Percentiles rank a stretch among this genome's conserved stretches.
Conservation (phyloP, 306 rosid genomes). For the Clitoria ternatea region DNA sequence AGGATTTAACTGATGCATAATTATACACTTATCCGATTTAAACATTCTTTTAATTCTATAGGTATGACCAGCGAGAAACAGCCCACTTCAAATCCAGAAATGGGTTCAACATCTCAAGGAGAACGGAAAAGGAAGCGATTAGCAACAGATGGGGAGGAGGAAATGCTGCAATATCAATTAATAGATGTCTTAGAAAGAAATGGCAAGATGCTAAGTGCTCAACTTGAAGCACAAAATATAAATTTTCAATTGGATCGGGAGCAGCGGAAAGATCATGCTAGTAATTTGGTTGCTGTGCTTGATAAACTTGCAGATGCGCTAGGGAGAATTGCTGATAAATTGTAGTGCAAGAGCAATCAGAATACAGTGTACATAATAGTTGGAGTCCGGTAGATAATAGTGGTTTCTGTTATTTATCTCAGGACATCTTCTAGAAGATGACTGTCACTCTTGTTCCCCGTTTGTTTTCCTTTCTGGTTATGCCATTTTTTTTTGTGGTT, state of each 20-base stretch:
- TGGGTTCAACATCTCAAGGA: conserved; percentile 57
- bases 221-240: conserved; percentile 59
- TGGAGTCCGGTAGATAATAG: conserved; percentile 7
- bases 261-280: conserved; percentile 60
- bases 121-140: conserved; percentile 56
- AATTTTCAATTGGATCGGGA: conserved; percentile 61
- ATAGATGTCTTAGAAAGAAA: conserved; percentile 62
- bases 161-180: conserved; percentile 44
- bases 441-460: background rate
- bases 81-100: conserved; percentile 43
- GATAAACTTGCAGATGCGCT: conserved; percentile 77
- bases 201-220: conserved; percentile 57
- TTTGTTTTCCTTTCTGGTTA: conserved; percentile 2
- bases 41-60: conserved; percentile 6
- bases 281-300: conserved; percentile 57
- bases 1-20: background rate
- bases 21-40: background rate
- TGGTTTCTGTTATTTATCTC: conserved; percentile 4
- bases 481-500: conserved; percentile 3
- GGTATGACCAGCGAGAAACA: conserved; percentile 44
- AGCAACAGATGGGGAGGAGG: conserved; percentile 48
- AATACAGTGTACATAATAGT: conserved; percentile 43
- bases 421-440: conserved; percentile 14
- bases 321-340: conserved; percentile 72
- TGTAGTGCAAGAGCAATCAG: conserved; percentile 36